Evolutionary conservation across 345 rosid genomes (phyloP).

Genomic region (Camelina hispida): DNA sequence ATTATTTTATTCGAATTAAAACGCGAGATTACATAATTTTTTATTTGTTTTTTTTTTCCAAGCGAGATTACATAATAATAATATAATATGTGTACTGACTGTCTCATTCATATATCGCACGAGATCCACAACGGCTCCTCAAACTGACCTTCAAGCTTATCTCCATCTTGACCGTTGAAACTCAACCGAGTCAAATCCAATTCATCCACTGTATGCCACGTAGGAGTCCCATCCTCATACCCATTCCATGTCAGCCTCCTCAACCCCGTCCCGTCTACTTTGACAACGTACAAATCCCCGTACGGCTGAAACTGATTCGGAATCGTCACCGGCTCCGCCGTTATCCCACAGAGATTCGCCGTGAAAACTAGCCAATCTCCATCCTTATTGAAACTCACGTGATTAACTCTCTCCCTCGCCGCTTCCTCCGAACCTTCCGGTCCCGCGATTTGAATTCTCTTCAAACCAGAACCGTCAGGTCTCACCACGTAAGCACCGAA

Average conservation of each 20-base stretch:
- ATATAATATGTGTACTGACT: too few species aligned
- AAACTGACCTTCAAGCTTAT: constrained; percentile 58
- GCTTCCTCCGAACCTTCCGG: constrained; percentile 54
- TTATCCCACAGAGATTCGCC: constrained; percentile 64
- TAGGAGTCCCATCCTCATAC: constrained; percentile 82
- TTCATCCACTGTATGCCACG: constrained; percentile 58
- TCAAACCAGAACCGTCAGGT: constrained; percentile 71
- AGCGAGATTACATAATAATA: too few species aligned
- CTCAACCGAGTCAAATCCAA: constrained; percentile 43
- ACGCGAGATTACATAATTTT: not conserved
- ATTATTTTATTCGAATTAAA: not conserved
- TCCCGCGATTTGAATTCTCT: constrained; percentile 65
- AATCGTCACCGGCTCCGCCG: constrained; percentile 76
- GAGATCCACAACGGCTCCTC: constrained; percentile 77
- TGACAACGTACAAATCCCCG: constrained; percentile 67
- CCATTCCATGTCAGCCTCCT: constrained; percentile 88
- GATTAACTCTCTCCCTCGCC: constrained; percentile 81
- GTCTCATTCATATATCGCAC: constrained; percentile 48
- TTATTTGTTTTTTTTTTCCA: too few species aligned
- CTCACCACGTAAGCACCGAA: constrained; percentile 71
- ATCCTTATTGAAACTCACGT: constrained; percentile 69
- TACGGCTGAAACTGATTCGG: constrained; percentile 93
- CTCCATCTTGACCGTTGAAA: constrained; percentile 49
- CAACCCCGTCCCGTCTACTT: constrained; percentile 68
- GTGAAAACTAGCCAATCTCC: constrained; percentile 80